Percentiles rank a stretch among this genome's conserved stretches.
Conservation (phyloP, 192 early-diverging fungal genomes). For the Linnemannia zychae region DNA sequence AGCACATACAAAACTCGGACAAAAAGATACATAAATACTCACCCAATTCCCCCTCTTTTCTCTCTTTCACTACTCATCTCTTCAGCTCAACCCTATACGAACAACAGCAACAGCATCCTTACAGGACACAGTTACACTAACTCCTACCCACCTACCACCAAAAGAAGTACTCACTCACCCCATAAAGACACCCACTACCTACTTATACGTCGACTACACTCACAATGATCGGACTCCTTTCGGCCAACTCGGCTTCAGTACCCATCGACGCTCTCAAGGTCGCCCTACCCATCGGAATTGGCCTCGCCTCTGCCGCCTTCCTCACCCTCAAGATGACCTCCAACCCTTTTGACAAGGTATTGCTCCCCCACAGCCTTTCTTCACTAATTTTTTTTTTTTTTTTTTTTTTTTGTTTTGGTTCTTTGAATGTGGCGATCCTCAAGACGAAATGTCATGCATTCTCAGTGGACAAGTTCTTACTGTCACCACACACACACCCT, state of each 20-base stretch:
- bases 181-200: background rate
- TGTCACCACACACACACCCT: no score
- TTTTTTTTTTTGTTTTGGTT: background rate
- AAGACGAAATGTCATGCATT: no score
- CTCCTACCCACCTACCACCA: background rate
- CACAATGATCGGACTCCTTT: slow-evolving; percentile 37
- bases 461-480: no score
- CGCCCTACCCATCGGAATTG: slow-evolving; percentile 37
- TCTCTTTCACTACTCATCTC: background rate
- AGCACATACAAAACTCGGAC: background rate
- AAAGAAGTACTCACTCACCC: background rate
- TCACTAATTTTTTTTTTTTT: background rate
- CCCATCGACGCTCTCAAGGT: slow-evolving; percentile 25
- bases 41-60: background rate
- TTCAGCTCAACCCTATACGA: background rate
- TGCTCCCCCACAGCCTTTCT: background rate
- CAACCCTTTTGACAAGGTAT: background rate
- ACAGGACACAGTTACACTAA: background rate
- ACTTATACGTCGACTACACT: background rate
- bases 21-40: background rate
- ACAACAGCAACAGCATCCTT: background rate
- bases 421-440: no score
- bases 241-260: slow-evolving; percentile 8
- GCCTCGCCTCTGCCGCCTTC: slow-evolving; percentile 37
- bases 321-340: slow-evolving; percentile 19